Evolutionary conservation across 345 rosid species (phyloP), one percentile per base, ranked within the genome.

Genomic region (Adansonia digitata): DNA sequence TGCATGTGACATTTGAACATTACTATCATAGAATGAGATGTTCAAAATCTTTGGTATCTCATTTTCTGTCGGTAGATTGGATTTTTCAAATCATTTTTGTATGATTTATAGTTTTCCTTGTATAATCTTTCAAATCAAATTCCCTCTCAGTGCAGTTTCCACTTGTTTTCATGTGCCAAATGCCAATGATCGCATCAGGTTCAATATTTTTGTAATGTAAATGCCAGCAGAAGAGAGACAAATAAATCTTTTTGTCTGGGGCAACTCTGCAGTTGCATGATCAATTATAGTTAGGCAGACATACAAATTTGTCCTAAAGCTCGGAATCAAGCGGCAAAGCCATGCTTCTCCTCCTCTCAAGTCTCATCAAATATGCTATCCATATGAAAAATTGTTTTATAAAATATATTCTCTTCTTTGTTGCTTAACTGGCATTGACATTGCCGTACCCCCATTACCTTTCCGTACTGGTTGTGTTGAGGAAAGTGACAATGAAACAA

Each of bases 381-480:
- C 15, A 42, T 6, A 43, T 4, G 48, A 11, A 26, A 39, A 14
- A 24, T 35, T 35, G 37, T 22, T 42, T 22, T 42, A 56, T 22
- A 71, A 37, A 15, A 55, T 22, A 12, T 4, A 26, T 39, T 2
- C 45, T n/a, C 9, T 39, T 35, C 12, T 55, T 56, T 64, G 2
- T 52, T 59, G 75, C 56, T 73, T 43, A 59, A 45, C 68, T 73
- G 75, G 56, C 75, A 59, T n/a, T 9, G 74, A 29, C 26, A 46
- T 27, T 17, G 7, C 75, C 75, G 75, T 73, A 73, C 75, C 24
- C 57, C 69, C 61, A 43, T 60, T 27, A 6, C 52, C 69, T 7
- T 46, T 11, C 76, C 76, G 76, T 73, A 73, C 76, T 24, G n/a
- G 57, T 0, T 73, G 68, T 18, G 43, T 29, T 39, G 24, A 73